Base-by-base conservation (phyloP, 78 protist species). In the Paulinella micropora region DNA sequence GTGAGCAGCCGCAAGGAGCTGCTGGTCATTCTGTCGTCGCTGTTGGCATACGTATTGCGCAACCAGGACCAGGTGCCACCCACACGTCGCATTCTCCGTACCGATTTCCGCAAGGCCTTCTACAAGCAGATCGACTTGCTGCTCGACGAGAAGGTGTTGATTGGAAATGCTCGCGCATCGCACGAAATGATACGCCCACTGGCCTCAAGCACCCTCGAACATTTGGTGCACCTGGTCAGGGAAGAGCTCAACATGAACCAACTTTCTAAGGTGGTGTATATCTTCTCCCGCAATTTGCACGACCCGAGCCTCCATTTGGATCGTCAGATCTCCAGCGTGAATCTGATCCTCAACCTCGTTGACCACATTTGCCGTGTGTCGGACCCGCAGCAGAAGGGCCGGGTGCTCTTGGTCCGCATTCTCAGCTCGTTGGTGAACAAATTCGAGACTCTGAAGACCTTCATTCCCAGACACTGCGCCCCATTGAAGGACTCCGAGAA, bases 151-250 rank as follows among this genome's bases (percentile, higher is more conserved):
- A 77, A 85, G 28, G 51, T 90, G n/a, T 77, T 96, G 6, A 67
- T 93, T 35, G 96, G 95, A 37, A 40, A 91, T 3, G 35, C 81
- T 79, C 1, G 26, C 1, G 36, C 86, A 1, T 26, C 88, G 1
- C 87, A 84, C 67, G 92, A 90, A n/a, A 31, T 89, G 37, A 64
- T 90, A 1, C 92, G 92, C 34, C 95, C 96, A 28, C 91, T 96
- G 34, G 98, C 98, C 2, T 94, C 90, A 90, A 39, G 86, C 1
- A 89, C 94, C 39, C 91, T 96, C 41, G 98, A 97, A 0, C 97
- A 96, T 67, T 91, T 96, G 26, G 90, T 96, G 6, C 97, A 96
- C 87, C 93, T 94, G 69, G 93, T 95, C 40, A 90, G 96, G 1
- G 26, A 28, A 0, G 87, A 34, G 37, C 87, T 96, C 23, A 39